phyloP scores from a whole-genome alignment of 208 protist genomes.

The Willaertia magna region DNA sequence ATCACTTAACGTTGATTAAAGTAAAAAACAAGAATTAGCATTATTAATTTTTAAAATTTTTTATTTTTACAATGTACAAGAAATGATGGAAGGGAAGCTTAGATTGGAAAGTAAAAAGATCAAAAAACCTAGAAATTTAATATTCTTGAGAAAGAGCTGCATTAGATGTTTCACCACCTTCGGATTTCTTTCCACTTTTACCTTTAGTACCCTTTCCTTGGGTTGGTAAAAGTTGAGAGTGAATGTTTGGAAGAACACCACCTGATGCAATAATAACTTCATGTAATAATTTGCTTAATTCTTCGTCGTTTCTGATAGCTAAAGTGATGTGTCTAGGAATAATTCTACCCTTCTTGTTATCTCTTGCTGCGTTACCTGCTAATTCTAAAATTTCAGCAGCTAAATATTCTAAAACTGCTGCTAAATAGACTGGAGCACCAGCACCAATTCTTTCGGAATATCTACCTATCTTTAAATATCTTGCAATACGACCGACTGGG shows the following conservation, averaged over 20 bases:
- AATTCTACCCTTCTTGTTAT: constrained; percentile 76
- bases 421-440: constrained; percentile 94
- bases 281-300: constrained; percentile 75
- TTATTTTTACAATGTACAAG: too few relatives aligned
- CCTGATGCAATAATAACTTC: constrained; percentile 72
- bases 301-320: constrained; percentile 78
- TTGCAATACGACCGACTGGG: constrained; percentile 93
- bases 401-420: constrained; percentile 95
- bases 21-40: too few relatives aligned
- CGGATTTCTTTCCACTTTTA: not conserved
- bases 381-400: constrained; percentile 83
- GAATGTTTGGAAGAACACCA: constrained; percentile 85
- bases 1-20: too few relatives aligned
- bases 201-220: not conserved
- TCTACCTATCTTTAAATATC: constrained; percentile 79
- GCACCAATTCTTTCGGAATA: constrained; percentile 89
- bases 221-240: constrained; percentile 59
- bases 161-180: not conserved
- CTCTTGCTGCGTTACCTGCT: constrained; percentile 71
- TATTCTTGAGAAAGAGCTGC: not conserved
- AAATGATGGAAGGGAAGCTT: not conserved
- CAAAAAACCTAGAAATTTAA: not conserved
- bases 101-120: too few relatives aligned
- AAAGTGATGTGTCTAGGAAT: constrained; percentile 79
- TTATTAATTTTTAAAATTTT: too few relatives aligned